Conservation (phyloP, 768 basidiomycete species). For the Amanita rubescens region DNA sequence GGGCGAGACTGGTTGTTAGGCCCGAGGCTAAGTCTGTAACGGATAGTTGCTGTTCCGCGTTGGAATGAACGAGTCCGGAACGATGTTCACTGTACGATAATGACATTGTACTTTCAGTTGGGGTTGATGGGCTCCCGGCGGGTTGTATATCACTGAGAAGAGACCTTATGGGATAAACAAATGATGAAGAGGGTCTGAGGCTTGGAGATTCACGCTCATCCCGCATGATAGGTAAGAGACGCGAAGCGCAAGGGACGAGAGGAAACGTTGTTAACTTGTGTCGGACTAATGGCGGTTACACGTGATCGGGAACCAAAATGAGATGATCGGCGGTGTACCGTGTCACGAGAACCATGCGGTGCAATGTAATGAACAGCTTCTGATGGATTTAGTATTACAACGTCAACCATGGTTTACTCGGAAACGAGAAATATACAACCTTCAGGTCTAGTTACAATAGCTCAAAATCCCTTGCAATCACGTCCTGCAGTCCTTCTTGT, state of each 20-base stretch:
- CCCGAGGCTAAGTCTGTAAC: background rate
- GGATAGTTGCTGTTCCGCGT: background rate
- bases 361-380: no score
- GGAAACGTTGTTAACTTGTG: background rate
- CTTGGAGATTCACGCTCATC: conserved; percentile 3
- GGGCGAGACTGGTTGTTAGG: background rate
- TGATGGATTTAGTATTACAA: no score
- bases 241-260: background rate
- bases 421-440: background rate
- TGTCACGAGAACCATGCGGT: no score
- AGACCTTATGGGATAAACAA: conserved; percentile 35
- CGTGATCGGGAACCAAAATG: no score
- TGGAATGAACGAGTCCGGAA: no score
- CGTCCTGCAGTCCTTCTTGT: conserved; percentile 70
- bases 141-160: conserved; percentile 32
- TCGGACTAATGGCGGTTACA: no score
- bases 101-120: background rate
- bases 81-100: background rate
- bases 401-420: background rate
- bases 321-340: no score
- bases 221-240: background rate
- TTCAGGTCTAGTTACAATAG: conserved; percentile 8
- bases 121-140: conserved; percentile 9
- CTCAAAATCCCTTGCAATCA: conserved; percentile 36
- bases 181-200: conserved; percentile 16